Evolutionary conservation across 768 basidiomycete species (phyloP), one percentile per base, ranked within the genome.

Genomic region (Trametes punicea): DNA sequence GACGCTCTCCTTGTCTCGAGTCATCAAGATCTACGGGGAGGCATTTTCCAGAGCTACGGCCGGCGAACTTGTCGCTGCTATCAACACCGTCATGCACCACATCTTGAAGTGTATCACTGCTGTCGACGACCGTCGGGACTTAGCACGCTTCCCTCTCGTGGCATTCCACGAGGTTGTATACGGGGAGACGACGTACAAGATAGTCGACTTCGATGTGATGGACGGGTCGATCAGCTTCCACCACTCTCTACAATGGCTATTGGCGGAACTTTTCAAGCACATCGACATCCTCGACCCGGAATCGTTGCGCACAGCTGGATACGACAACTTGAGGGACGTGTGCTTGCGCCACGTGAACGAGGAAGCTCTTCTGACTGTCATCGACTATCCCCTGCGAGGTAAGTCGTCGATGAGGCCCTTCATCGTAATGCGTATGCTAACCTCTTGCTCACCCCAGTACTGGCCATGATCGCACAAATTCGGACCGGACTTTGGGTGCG

Each of bases 401-500:
- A 61, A 67, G 84, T 70, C n/a, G 15, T n/a, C 34, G 20, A 16
- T 39, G n/a, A 6, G 30, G 9, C 9, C 25, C 33, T 33, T 39
- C 6, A 53, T 50, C 41, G 57, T 20, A 56, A 23, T 27, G 15
- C 27, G n/a, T 5, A 52, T 16, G 46, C 42, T 44, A 15, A 18
- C 30, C 45, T 39, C 6, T 25, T 23, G n/a, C n/a, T n/a, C n/a
- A n/a, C n/a, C 10, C 1, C 45, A 94, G 93, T 92, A 6, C 75
- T 94, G 25, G 82, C 87, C 1, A 93, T 95, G 86, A 86, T 96
- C 41, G 93, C 95, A 0, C 97, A 98, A 68, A 93, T 98, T 47
- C 84, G 94, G 23, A 89, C 92, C 0, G 94, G 94, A 0, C 78
- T 98, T 4, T 99, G 97, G 97, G 95, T 97, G 7, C 88, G 96